Evolutionary conservation across 768 basidiomycete species (phyloP), one percentile per base, ranked within the genome.

Genomic region (Trametes sanguinea): DNA sequence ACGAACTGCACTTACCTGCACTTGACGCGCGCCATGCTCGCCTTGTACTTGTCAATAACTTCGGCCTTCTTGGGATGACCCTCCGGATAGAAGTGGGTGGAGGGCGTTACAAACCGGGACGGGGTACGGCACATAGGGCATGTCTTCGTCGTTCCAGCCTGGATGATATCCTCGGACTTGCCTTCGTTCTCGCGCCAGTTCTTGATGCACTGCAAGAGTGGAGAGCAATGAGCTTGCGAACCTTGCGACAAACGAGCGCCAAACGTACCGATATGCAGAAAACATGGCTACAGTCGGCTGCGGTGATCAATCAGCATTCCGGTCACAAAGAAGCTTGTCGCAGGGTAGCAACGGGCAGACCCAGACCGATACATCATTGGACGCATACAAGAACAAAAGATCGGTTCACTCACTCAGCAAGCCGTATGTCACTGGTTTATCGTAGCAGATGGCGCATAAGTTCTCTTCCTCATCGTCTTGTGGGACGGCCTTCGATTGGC

Each of bases 61-160:
- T 72, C 76, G 13, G 72, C 72, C 73, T 90, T 92, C 54, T 79
- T 79, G 9, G 79, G 73, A 57, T 83, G 76, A 3, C 78, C 83
- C 2, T 83, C 79, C 14, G 80, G 79, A 70, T 80, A 86, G 73
- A 86, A 92, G 47, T 78, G 76, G n/a, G 85, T 86, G 2, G 90
- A 90, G 0, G 91, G 91, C 10, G 83, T 87, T 35, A 91, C 83
- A 63, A 87, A 92, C 51, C 79, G 82, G 44, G 90, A 88, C 4
- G 79, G 68, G 2, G 80, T 72, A 35, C 92, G 86, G 69, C 91
- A 93, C 76, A 90, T 85, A 0, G 92, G 91, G 68, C 92, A 94
- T 46, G 81, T 85, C 77, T 92, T 92, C 64, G 81, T 86, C 54
- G 81, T 85, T 22, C 82, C 83, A 5, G 87, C 85, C 40, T 76